A percentile compares a stretch with the other conserved stretches of the same genome.
Evolutionary conservation across 2,329 filamentous ascomycete genomes (phyloP).

Genomic region (Calonectria honghensis): DNA sequence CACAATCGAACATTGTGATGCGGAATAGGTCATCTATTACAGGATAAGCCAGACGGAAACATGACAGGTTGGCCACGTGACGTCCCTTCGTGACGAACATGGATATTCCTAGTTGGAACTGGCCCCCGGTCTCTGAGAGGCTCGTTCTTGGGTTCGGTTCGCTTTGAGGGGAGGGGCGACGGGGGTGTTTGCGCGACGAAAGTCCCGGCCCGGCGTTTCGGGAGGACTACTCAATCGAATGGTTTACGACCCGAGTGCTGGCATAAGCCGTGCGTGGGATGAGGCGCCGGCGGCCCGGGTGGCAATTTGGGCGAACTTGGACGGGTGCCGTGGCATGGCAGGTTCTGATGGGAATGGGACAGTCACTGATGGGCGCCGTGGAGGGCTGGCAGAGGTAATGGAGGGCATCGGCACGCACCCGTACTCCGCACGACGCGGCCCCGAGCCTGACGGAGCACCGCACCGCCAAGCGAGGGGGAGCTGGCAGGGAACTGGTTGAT

Average conservation of each 20-base stretch:
- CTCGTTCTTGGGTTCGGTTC: constrained; percentile 34
- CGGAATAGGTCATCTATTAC: constrained; percentile 13
- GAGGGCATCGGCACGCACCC: constrained; percentile 4
- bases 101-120: constrained; percentile 46
- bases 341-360: not conserved
- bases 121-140: constrained; percentile 38
- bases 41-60: constrained; percentile 3
- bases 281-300: not conserved
- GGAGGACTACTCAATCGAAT: constrained; percentile 24
- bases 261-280: constrained; percentile 20
- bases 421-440: constrained; percentile 27
- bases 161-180: constrained; percentile 28
- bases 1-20: not conserved
- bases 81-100: constrained; percentile 36
- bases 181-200: constrained; percentile 24
- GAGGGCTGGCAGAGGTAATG: constrained; percentile 21
- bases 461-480: constrained; percentile 17
- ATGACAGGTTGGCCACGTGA: constrained; percentile 38
- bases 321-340: not conserved
- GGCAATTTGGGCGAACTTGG: not conserved
- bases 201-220: constrained; percentile 45
- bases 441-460: constrained; percentile 11
- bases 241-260: not conserved
- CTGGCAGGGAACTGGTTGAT: constrained; percentile 13
- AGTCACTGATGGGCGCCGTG: not conserved